Percentiles rank a stretch among this genome's conserved stretches.
Conservation (phyloP, 306 rosid species). For the Abrus pulchellus region DNA sequence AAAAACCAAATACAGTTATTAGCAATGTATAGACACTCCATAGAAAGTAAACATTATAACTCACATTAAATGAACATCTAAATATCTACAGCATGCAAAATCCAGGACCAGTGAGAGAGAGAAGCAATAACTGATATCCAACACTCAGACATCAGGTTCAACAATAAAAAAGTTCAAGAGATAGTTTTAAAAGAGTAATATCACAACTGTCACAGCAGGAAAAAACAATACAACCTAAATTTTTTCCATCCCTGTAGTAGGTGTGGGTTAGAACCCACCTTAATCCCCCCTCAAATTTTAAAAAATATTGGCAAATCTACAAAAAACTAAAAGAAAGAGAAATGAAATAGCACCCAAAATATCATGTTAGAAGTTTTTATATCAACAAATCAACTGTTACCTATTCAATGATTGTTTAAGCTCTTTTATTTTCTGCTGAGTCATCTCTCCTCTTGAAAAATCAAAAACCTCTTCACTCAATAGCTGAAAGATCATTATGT, state of each 20-base stretch:
- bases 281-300: background rate
- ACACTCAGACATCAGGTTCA: slow-evolving; percentile 5
- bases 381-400: slow-evolving; percentile 51
- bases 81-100: background rate
- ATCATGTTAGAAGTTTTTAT: background rate
- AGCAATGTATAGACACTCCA: slow-evolving; percentile 35
- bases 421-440: slow-evolving; percentile 58
- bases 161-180: slow-evolving; percentile 7
- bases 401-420: slow-evolving; percentile 67
- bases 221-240: background rate
- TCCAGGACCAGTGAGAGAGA: background rate
- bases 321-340: slow-evolving; percentile 7
- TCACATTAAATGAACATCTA: background rate
- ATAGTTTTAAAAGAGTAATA: background rate
- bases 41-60: background rate
- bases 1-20: slow-evolving; percentile 45
- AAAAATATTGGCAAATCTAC: background rate
- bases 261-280: background rate
- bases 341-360: background rate
- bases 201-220: background rate
- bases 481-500: slow-evolving; percentile 45
- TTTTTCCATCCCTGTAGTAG: background rate
- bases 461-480: slow-evolving; percentile 61
- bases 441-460: slow-evolving; percentile 63
- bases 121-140: slow-evolving; percentile 19